Evolutionary conservation across 768 basidiomycete genomes (phyloP), one percentile per base, ranked within the genome.

Genomic region (Naganishia vaughanmartiniae): DNA sequence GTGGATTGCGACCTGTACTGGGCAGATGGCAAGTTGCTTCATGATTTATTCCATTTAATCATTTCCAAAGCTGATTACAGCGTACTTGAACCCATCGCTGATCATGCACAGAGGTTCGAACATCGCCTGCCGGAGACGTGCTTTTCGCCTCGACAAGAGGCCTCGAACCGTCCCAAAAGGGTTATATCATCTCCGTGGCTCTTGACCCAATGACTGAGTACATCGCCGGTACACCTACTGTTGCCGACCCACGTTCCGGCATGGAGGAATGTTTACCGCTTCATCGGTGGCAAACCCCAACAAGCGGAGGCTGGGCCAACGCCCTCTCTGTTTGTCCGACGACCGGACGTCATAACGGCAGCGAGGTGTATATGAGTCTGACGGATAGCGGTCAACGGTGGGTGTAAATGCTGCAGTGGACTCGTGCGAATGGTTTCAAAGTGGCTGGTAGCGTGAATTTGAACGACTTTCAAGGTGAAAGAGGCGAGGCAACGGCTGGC

Each of bases 301-400:
- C 77, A 4, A 71, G 67, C 19, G 77, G 77, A 17, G 77, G 77
- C n/a, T 78, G 77, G 77, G 77, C 77, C 4, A 78, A 78, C 56
- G 77, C 76, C 0, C 74, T 78, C n/a, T 60, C 72, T 51, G 71
- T 73, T 15, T 73, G 74, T 15, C 74, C 74, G 21, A 21, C 0
- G 15, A 21, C 19, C 66, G 58, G 24, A 30, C 28, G n/a, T n/a
- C n/a, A n/a, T n/a, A 12, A 42, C 54, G 5, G 74, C n/a, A n/a
- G 70, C 0, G 24, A 55, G 42, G 73, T 72, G 24, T 77, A 39
- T 11, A 46, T 77, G 7, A 72, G 75, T 24, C 31, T 78, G 66
- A 78, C 77, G 48, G 76, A 77, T 60, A 72, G 70, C 39, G 77
- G 77, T 56, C 51, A 76, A 46, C 76, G 77, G 39, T 73, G 66